Evolutionary conservation across 2,329 filamentous ascomycete genomes (phyloP), one percentile per base, ranked within the genome.

Genomic region (Ophiocordyceps robertsii): DNA sequence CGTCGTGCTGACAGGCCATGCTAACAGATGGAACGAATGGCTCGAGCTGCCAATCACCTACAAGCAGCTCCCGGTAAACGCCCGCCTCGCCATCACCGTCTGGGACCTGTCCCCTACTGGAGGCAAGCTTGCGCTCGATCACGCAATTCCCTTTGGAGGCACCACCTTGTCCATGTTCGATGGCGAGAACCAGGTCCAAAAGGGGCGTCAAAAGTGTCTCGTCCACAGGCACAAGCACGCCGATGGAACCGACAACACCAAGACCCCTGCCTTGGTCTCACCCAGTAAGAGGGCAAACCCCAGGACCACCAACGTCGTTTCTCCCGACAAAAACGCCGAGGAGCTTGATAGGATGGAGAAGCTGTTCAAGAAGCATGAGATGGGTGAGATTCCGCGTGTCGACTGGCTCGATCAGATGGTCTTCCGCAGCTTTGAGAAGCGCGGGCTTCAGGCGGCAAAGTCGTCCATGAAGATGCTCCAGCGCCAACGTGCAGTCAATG

Each of bases 401-500:
- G 86, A 93, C 53, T 98, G 92, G 93, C 74, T 98, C 37, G 92
- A 98, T 59, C 85, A 92, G 55, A 73, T 96, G 52, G 89, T 95
- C 3, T 98, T 94, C 58, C 80, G 90, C 35, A 83, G 83, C 41
- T 81, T 94, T 46, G 90, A 95, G 64, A 92, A 84, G 63, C 72
- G 79, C 44, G 77, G 81, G 19, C 58, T 78, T 3, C 72, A 80
- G 53, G 75, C 77, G 11, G 78, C 83, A 31, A 75, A 72, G 51
- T 72, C 75, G 35, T 78, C 78, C 1, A 67, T 77, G 52, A 82
- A 76, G 57, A 70, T 72, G 44, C 65, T 69, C 24, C 69, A 77
- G 49, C 66, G 66, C 24, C 66, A 69, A 53, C 61, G 61, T 42
- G 60, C 59, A 42, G 50, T 66, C 9, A 61, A 63, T 27, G 59